phyloP scores from a whole-genome alignment of 1,284 basidiomycete genomes.

The Retiboletus fuscus region DNA sequence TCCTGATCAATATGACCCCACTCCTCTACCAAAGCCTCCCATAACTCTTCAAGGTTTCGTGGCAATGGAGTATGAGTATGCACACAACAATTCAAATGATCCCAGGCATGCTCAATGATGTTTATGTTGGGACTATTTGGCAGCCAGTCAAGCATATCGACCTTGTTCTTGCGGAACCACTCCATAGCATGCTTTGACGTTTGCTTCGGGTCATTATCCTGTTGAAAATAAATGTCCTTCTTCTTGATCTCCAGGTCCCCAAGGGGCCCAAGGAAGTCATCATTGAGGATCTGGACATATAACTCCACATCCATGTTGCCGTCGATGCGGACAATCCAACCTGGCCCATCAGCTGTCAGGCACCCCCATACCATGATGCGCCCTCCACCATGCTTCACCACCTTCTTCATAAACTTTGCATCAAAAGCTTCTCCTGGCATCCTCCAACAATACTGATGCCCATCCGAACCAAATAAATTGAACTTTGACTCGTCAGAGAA shows the following conservation, averaged over 20 bases:
- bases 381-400: too few relatives aligned
- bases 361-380: too few relatives aligned
- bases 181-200: neutral
- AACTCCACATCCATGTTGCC: neutral
- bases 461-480: slow-evolving; percentile 2
- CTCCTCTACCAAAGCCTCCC: slow-evolving; percentile 4
- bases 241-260: neutral
- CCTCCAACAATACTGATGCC: slow-evolving; percentile 2
- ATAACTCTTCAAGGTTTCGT: neutral
- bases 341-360: neutral
- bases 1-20: slow-evolving; percentile 1
- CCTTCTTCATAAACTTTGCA: neutral
- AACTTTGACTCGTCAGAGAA: slow-evolving; percentile 6
- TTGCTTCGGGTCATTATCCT: slow-evolving; percentile 7
- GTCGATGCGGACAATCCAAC: neutral
- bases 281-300: neutral
- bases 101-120: slow-evolving; percentile 7
- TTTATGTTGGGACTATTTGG: slow-evolving; percentile 13
- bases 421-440: neutral
- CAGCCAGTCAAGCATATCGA: slow-evolving; percentile 2
- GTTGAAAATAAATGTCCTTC: slow-evolving; percentile 7
- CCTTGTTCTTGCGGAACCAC: neutral
- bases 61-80: neutral
- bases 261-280: slow-evolving; percentile 8
- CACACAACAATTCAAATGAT: slow-evolving; percentile 6